Evolutionary conservation across 805 yeast genomes (phyloP), one percentile per base, ranked within the genome.

Genomic region (Millerago galiae): DNA sequence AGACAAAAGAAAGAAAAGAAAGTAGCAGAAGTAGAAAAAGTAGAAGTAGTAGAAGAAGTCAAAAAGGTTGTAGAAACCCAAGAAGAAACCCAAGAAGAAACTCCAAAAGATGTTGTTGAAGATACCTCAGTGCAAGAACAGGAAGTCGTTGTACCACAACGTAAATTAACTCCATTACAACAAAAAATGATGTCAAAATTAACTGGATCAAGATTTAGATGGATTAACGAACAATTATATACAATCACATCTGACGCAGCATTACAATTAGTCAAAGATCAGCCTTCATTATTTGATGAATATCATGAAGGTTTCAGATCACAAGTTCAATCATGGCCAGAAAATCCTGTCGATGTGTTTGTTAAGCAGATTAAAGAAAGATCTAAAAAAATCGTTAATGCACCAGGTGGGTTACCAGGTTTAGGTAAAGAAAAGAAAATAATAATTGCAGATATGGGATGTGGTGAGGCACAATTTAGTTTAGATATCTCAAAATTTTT

Each of bases 271-370:
- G 79, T 93, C 34, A 68, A 75, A 43, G 77, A 81, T 13, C 95
- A 90, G 53, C 99, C 99, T 0, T 78, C 79, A 18, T 69, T 93
- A 47, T 93, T 90, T 61, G 93, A 87, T 51, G 98, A 91, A 58
- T 93, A 93, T 55, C 99, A 95, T 59, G 83, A 80, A 44, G 99
- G 99, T 0, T 93, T 93, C 71, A 73, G 95, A 53, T 82, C 90
- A 12, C 99, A 93, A 62, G 98, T 93, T 14, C 89, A 85, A 56
- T 74, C 88, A 16, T 93, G 99, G 99, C 99, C 99, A 3, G 96
- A 91, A 64, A 93, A 93, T 56, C 99, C 99, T 1, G 96, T 93
- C n/a, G 83, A 89, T 63, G 83, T 83, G 2, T 85, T 89, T 64
- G 90, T 87, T 2, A 68, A 76, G 9, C 86, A 83, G 54, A 72